phyloP scores from a whole-genome alignment of 176 grass and related monocot genomes.

The Eleusine indica region DNA sequence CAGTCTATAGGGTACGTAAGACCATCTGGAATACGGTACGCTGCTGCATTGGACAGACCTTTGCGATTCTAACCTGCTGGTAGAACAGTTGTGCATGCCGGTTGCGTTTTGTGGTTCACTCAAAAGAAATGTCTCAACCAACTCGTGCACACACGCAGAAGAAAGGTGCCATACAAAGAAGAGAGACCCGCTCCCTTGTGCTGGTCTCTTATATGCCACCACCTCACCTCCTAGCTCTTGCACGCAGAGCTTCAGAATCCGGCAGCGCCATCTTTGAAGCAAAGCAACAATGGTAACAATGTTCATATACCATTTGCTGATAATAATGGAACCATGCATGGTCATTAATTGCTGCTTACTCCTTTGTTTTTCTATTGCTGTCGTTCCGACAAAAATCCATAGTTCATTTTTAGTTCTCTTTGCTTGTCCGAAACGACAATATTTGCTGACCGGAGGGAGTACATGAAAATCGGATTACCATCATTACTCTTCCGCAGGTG shows the following conservation, averaged over 20 bases:
- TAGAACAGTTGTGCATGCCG: constrained; percentile 21
- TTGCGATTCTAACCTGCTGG: constrained; percentile 36
- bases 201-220: neutral
- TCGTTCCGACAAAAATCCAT: too few relatives aligned
- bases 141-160: constrained; percentile 31
- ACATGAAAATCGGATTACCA: neutral
- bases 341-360: too few relatives aligned
- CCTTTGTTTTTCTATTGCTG: too few relatives aligned
- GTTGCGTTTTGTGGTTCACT: constrained; percentile 39
- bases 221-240: neutral
- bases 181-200: neutral
- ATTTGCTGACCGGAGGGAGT: too few relatives aligned
- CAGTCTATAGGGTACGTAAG: neutral
- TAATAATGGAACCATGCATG: neutral
- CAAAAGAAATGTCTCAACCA: constrained; percentile 48
- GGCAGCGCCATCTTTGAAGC: neutral
- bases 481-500: neutral
- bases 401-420: too few relatives aligned
- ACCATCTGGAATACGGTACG: neutral
- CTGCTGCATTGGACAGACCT: constrained; percentile 9
- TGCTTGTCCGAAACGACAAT: too few relatives aligned
- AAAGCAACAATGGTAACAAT: constrained; percentile 44
- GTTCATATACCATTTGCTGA: neutral
- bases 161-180: neutral
- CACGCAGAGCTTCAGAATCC: neutral